Percentiles rank a stretch among this genome's conserved stretches.
Evolutionary conservation across 1,139 yeast genomes (phyloP).

Genomic region (Geotrichum klebahnii): DNA sequence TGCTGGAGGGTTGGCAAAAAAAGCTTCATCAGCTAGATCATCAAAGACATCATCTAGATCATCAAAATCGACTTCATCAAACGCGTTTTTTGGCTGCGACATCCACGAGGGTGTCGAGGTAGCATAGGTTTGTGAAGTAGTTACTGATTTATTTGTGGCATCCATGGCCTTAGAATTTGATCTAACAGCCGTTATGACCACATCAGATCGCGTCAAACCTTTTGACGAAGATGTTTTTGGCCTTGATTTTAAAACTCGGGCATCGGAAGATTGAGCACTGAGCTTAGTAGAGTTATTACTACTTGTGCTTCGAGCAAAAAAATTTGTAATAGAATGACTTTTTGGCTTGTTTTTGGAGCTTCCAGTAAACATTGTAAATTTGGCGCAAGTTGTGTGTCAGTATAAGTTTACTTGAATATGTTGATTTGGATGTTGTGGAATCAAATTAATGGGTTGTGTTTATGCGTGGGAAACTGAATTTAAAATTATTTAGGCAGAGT

Average conservation of each 20-base stretch:
- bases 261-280: not conserved
- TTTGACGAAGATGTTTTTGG: no score
- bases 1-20: not conserved
- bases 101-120: conserved; percentile 14
- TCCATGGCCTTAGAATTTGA: no score
- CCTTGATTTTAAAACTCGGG: not conserved
- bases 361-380: not conserved
- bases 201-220: no score
- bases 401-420: no score
- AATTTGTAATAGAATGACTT: conserved; percentile 4
- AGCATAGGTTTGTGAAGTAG: not conserved
- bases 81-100: conserved; percentile 9
- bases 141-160: no score
- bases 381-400: no score
- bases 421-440: no score
- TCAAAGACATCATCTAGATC: conserved; percentile 14
- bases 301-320: conserved; percentile 3
- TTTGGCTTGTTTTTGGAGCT: conserved; percentile 1
- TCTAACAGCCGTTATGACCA: no score
- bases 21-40: conserved; percentile 14
- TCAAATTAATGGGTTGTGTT: no score
- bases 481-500: no score
- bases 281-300: not conserved
- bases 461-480: no score
- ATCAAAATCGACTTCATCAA: conserved; percentile 13